Conservation (phyloP, 768 basidiomycete genomes). For the Suillus paluster region DNA sequence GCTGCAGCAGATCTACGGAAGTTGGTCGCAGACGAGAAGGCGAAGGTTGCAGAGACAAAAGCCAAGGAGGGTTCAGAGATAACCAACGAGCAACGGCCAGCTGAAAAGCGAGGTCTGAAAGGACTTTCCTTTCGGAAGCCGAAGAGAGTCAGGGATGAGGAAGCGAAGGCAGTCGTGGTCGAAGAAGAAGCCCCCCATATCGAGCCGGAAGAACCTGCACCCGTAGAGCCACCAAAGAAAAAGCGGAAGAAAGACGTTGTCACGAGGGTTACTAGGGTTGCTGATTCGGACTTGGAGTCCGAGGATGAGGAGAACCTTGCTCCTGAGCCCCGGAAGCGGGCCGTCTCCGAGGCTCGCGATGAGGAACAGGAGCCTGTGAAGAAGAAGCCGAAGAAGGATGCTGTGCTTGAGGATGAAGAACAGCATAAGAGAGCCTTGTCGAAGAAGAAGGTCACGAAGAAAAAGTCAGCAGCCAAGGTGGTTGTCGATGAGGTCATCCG, state of each 20-base stretch:
- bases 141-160: slow-evolving; percentile 43
- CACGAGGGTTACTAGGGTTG: slow-evolving; percentile 37
- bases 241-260: slow-evolving; percentile 55
- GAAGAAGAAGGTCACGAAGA: slow-evolving; percentile 43
- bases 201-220: slow-evolving; percentile 38
- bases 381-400: slow-evolving; percentile 43
- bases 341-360: slow-evolving; percentile 45
- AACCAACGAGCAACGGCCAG: slow-evolving; percentile 51
- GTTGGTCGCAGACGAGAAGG: slow-evolving; percentile 57
- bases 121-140: slow-evolving; percentile 50
- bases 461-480: slow-evolving; percentile 36
- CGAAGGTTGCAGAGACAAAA: slow-evolving; percentile 35
- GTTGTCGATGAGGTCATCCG: slow-evolving; percentile 55
- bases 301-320: slow-evolving; percentile 56
- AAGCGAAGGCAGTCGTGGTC: slow-evolving; percentile 24
- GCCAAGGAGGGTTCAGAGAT: slow-evolving; percentile 31
- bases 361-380: slow-evolving; percentile 45
- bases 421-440: slow-evolving; percentile 25
- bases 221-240: slow-evolving; percentile 57
- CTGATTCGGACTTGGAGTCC: slow-evolving; percentile 57
- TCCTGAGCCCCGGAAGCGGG: slow-evolving; percentile 48
- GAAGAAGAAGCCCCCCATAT: slow-evolving; percentile 32
- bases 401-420: slow-evolving; percentile 29
- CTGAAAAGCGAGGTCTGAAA: slow-evolving; percentile 48
- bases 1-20: slow-evolving; percentile 57